Percentiles rank a stretch among this genome's conserved stretches.
phyloP scores from a whole-genome alignment of 1,139 yeast species.

The Lodderomyces metapsilosis region DNA sequence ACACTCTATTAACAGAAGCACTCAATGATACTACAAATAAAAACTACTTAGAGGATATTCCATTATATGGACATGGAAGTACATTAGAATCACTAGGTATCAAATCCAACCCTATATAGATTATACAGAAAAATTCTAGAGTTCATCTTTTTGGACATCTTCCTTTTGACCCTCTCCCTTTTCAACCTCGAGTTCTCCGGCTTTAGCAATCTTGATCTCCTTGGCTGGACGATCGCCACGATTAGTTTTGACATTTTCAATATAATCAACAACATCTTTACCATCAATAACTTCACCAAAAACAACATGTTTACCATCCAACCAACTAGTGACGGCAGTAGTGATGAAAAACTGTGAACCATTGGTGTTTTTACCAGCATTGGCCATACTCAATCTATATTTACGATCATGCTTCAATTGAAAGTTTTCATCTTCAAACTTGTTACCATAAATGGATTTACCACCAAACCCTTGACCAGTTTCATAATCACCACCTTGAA shows the following conservation, averaged over 20 bases:
- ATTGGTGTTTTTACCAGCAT: slow-evolving; percentile 60
- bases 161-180: slow-evolving; percentile 5
- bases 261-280: slow-evolving; percentile 54
- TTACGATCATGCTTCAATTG: slow-evolving; percentile 57
- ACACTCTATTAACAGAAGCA: slow-evolving; percentile 29
- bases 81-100: slow-evolving; percentile 39
- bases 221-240: slow-evolving; percentile 52
- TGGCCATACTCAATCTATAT: slow-evolving; percentile 62
- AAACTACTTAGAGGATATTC: slow-evolving; percentile 38
- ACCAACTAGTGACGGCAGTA: slow-evolving; percentile 60
- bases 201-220: slow-evolving; percentile 47
- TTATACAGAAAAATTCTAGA: too few species aligned
- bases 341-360: slow-evolving; percentile 68
- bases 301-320: slow-evolving; percentile 74
- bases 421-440: slow-evolving; percentile 59
- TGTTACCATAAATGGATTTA: slow-evolving; percentile 56
- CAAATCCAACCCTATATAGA: slow-evolving; percentile 22
- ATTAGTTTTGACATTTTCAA: slow-evolving; percentile 53
- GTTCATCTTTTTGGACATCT: slow-evolving; percentile 19
- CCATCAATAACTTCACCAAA: slow-evolving; percentile 78
- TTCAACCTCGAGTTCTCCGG: slow-evolving; percentile 36
- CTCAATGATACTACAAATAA: slow-evolving; percentile 16
- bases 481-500: slow-evolving; percentile 64
- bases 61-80: slow-evolving; percentile 39
- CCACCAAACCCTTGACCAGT: slow-evolving; percentile 62